These are phyloP conservation scores for Curvularia sp. DNA, from an alignment of 2,329 filamentous ascomycete species.

Conservation along the genomic window DNA sequence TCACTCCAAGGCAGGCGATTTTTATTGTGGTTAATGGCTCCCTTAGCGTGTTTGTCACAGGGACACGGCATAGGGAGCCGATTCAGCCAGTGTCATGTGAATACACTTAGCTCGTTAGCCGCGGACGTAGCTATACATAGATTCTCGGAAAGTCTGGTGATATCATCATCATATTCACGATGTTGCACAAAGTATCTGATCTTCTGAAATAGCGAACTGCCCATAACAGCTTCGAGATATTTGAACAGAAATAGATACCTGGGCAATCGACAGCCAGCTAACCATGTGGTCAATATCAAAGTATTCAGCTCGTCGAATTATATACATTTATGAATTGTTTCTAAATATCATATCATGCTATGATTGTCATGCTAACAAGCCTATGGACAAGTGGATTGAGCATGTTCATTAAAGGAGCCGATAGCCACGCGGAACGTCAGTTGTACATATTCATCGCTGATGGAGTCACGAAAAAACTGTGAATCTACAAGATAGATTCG, in stretches of 20 bases:
- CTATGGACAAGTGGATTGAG: not conserved
- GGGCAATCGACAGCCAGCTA: not conserved
- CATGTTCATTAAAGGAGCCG: not conserved
- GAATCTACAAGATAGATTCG: not conserved
- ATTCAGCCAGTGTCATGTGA: not conserved
- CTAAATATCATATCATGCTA: not conserved
- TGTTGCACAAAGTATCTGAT: not conserved
- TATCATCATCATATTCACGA: not conserved
- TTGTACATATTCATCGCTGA: not conserved
- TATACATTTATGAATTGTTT: not conserved
- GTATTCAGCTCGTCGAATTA: not conserved
- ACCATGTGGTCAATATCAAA: not conserved
- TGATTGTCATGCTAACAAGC: not conserved
- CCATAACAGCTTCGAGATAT: not conserved
- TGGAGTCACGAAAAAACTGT: not conserved
- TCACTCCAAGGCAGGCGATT: not conserved
- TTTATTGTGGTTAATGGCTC: not conserved
- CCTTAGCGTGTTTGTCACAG: not conserved
- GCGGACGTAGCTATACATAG: not conserved
- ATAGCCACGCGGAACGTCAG: not conserved
- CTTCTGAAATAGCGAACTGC: not conserved
- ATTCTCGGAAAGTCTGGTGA: not conserved
- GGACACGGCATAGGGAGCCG: not conserved
- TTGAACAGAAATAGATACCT: not conserved
- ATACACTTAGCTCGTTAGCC: not conserved